A percentile compares a stretch with the other conserved stretches of the same genome.
These are phyloP conservation scores for Hibiscus mutabilis DNA, from an alignment of 345 rosid genomes.

Conservation along the genomic window DNA sequence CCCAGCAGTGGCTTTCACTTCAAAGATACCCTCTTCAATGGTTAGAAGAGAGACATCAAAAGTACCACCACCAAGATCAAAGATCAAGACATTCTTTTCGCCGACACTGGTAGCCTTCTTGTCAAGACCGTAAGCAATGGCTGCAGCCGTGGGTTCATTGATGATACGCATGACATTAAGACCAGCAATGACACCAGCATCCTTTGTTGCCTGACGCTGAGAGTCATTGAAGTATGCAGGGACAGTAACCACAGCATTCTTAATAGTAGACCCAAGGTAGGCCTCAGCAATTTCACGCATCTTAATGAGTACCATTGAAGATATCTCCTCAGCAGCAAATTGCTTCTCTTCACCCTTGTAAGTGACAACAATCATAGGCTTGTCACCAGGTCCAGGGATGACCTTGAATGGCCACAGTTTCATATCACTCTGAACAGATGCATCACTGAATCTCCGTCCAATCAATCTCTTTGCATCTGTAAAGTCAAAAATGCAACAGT, in stretches of 20 bases:
- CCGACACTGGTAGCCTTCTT: slow-evolving; percentile 71
- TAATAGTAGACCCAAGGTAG: slow-evolving; percentile 52
- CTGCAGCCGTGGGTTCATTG: slow-evolving; percentile 76
- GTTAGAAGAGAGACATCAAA: slow-evolving; percentile 79
- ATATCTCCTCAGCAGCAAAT: slow-evolving; percentile 67
- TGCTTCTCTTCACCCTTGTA: slow-evolving; percentile 70
- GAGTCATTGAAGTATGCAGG: slow-evolving; percentile 80
- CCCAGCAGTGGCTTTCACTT: slow-evolving; percentile 74
- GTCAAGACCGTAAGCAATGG: slow-evolving; percentile 81
- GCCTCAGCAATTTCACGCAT: slow-evolving; percentile 87
- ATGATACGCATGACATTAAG: slow-evolving; percentile 69
- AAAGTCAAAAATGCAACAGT: not conserved
- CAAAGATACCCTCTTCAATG: slow-evolving; percentile 72
- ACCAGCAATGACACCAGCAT: slow-evolving; percentile 77
- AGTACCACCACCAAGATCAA: slow-evolving; percentile 80
- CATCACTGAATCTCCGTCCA: slow-evolving; percentile 59
- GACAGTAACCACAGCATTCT: slow-evolving; percentile 75
- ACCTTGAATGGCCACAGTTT: slow-evolving; percentile 79
- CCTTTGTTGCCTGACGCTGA: slow-evolving; percentile 77
- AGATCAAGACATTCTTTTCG: slow-evolving; percentile 69
- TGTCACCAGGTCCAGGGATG: slow-evolving; percentile 54
- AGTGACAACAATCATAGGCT: slow-evolving; percentile 59
- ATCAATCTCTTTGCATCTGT: slow-evolving; percentile 74
- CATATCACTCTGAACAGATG: slow-evolving; percentile 61
- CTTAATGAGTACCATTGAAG: slow-evolving; percentile 73